phyloP scores from a whole-genome alignment of 108 stramenopile species.

The Skeletonema potamos region DNA sequence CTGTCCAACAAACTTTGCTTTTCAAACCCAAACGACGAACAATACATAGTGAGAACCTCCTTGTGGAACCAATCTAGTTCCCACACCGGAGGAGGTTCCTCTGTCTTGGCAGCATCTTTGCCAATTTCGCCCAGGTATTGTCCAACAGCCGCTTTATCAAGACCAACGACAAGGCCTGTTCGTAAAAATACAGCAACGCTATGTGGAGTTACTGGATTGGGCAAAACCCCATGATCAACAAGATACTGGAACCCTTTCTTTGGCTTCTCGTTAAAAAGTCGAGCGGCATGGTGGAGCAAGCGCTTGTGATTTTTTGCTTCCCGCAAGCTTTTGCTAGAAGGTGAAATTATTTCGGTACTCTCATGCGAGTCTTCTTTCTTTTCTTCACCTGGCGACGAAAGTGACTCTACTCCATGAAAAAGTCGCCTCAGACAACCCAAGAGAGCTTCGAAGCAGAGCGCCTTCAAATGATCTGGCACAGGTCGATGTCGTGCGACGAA shows the following conservation, averaged over 20 bases:
- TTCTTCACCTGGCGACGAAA: not conserved
- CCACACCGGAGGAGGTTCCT: constrained; percentile 67
- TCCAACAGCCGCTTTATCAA: constrained; percentile 89
- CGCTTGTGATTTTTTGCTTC: constrained; percentile 70
- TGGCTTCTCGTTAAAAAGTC: constrained; percentile 78
- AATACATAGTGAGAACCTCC: constrained; percentile 75
- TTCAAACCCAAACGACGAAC: constrained; percentile 86
- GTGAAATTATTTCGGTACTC: not conserved
- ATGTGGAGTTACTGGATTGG: constrained; percentile 75
- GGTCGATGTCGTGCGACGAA: constrained; percentile 29
- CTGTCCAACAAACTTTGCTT: constrained; percentile 80
- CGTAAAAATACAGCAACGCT: constrained; percentile 88
- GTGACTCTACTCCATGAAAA: constrained; percentile 54
- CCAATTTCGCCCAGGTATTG: constrained; percentile 90
- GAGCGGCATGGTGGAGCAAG: constrained; percentile 65
- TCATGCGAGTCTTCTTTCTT: constrained; percentile 1
- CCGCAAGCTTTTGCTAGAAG: constrained; percentile 27
- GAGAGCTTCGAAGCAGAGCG: constrained; percentile 78
- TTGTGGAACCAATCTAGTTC: constrained; percentile 87
- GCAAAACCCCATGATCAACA: constrained; percentile 57
- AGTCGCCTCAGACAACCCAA: constrained; percentile 70
- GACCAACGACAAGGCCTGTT: constrained; percentile 82
- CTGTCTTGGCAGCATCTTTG: constrained; percentile 52
- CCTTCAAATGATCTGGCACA: constrained; percentile 82
- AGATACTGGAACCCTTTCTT: constrained; percentile 78